Conservation (phyloP, 306 rosid species). For the Pterocarpus santalinus region DNA sequence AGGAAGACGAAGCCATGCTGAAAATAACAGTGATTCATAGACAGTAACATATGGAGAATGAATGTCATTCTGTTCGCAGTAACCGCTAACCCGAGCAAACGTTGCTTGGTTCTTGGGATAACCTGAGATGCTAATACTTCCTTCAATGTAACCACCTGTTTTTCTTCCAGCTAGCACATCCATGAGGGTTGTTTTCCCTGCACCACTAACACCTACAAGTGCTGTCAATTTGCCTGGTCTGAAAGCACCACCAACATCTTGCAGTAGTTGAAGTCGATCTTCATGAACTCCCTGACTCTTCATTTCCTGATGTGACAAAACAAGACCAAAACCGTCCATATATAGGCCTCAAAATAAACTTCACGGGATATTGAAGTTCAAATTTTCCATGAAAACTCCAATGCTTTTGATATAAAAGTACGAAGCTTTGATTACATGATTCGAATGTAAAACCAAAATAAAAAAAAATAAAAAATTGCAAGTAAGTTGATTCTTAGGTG, state of each 20-base stretch:
- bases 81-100: constrained; percentile 63
- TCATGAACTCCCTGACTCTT: constrained; percentile 56
- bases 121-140: constrained; percentile 65
- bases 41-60: constrained; percentile 67
- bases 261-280: constrained; percentile 66
- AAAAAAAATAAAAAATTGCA: no score
- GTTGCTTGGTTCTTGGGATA: constrained; percentile 64
- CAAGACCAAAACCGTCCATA: background rate
- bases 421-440: no score
- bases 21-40: constrained; percentile 61
- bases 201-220: constrained; percentile 71
- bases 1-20: constrained; percentile 76
- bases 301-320: constrained; percentile 63
- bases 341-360: background rate
- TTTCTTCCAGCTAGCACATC: constrained; percentile 77
- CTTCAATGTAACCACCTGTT: constrained; percentile 63
- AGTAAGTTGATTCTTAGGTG: no score
- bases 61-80: constrained; percentile 72
- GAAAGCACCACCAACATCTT: constrained; percentile 73
- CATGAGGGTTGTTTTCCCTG: constrained; percentile 76
- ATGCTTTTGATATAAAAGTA: no score
- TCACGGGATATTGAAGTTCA: background rate
- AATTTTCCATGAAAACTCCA: no score
- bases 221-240: constrained; percentile 72
- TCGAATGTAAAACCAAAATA: no score